These are phyloP conservation scores for Pulveroboletus sp. DNA, from an alignment of 768 basidiomycete genomes.

Conservation along the genomic window DNA sequence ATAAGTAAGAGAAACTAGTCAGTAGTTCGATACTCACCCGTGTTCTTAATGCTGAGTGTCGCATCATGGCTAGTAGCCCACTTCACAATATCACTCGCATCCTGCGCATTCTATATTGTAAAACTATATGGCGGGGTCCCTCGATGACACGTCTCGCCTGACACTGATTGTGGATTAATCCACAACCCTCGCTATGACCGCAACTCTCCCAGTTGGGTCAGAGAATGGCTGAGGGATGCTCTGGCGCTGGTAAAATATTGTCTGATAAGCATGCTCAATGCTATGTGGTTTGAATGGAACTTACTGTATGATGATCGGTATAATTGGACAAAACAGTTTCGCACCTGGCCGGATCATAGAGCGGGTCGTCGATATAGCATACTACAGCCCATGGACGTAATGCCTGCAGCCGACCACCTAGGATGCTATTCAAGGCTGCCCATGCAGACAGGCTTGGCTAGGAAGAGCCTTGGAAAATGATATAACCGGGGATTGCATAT, in stretches of 20 bases:
- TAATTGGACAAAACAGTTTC: not conserved
- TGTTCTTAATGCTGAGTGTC: slow-evolving; percentile 22
- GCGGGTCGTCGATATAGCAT: slow-evolving; percentile 18
- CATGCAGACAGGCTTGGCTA: slow-evolving; percentile 11
- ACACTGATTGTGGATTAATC: slow-evolving; percentile 17
- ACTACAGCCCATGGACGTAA: slow-evolving; percentile 22
- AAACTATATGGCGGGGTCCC: slow-evolving; percentile 21
- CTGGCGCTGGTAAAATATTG: slow-evolving; percentile 19
- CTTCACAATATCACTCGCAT: slow-evolving; percentile 17
- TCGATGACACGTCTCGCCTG: slow-evolving; percentile 11
- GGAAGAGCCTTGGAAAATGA: not conserved
- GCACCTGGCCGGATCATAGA: slow-evolving; percentile 13
- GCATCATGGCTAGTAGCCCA: slow-evolving; percentile 19
- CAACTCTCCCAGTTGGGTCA: slow-evolving; percentile 25
- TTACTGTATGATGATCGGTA: no score
- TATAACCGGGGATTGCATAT: no score
- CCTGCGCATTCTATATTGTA: slow-evolving; percentile 14
- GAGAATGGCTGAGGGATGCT: slow-evolving; percentile 14
- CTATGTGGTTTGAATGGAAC: no score
- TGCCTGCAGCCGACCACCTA: slow-evolving; percentile 15
- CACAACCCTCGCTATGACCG: slow-evolving; percentile 13
- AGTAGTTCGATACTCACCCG: slow-evolving; percentile 12
- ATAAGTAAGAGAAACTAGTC: not conserved
- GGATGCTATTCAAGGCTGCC: slow-evolving; percentile 11
- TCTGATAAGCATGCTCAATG: no score